Evolutionary conservation across 2,329 filamentous ascomycete species (phyloP).

Genomic region (Microthyrium microscopicum): DNA sequence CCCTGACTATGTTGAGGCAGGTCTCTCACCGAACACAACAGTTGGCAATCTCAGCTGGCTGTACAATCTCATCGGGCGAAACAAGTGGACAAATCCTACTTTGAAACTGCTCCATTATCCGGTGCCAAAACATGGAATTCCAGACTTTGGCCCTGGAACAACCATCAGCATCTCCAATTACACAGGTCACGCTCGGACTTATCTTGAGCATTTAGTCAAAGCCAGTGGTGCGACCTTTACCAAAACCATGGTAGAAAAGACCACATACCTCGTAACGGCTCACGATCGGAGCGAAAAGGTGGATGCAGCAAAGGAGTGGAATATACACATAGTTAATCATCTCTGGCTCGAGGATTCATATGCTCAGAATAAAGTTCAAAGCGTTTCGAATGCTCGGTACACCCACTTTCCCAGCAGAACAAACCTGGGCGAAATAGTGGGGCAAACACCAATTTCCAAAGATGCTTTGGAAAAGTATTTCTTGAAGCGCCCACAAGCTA

Average conservation of each 20-base stretch:
- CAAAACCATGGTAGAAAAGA: conserved; percentile 86
- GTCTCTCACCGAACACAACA: conserved; percentile 58
- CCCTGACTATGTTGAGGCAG: conserved; percentile 57
- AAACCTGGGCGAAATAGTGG: conserved; percentile 84
- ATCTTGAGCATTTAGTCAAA: conserved; percentile 78
- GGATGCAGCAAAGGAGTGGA: conserved; percentile 82
- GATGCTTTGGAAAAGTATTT: conserved; percentile 55
- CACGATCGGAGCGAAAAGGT: conserved; percentile 85
- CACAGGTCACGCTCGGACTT: conserved; percentile 80
- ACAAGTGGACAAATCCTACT: conserved; percentile 75
- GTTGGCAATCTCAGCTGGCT: conserved; percentile 91
- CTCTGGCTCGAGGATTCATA: conserved; percentile 97
- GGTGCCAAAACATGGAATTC: conserved; percentile 56
- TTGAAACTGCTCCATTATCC: conserved; percentile 82
- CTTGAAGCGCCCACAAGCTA: conserved; percentile 25
- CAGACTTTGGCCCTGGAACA: conserved; percentile 59
- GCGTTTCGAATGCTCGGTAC: conserved; percentile 58
- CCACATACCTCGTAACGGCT: conserved; percentile 89
- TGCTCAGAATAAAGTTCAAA: conserved; percentile 64
- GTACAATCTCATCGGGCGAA: conserved; percentile 76
- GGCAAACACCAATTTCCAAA: conserved; percentile 70
- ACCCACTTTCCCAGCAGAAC: conserved; percentile 76
- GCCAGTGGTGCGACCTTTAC: conserved; percentile 80
- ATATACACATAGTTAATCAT: conserved; percentile 78
- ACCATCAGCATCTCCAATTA: conserved; percentile 92